Conservation (phyloP, 2,329 filamentous ascomycete genomes). For the Allantophomopsis lycopodina region DNA sequence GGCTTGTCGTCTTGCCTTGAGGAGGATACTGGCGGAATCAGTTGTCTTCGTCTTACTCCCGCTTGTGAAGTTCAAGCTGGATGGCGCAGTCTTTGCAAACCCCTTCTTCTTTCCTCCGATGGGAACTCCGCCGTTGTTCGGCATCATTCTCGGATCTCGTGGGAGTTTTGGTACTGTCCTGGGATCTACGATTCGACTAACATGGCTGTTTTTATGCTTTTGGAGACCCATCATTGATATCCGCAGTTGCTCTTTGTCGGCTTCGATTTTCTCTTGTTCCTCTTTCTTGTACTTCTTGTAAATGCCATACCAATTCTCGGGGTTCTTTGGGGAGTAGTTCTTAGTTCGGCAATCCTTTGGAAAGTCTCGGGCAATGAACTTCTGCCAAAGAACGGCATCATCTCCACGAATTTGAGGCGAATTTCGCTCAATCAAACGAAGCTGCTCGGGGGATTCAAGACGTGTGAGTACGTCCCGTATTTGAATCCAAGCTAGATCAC, state of each 20-base stretch:
- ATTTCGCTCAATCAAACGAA: conserved; percentile 59
- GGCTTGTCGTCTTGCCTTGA: conserved; percentile 40
- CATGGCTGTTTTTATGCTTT: conserved; percentile 41
- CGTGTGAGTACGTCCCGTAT: conserved; percentile 56
- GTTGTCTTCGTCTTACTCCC: conserved; percentile 38
- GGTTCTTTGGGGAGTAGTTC: conserved; percentile 50
- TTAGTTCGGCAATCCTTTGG: conserved; percentile 41
- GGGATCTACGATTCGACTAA: conserved; percentile 39
- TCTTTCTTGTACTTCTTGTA: conserved; percentile 57
- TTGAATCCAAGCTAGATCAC: conserved; percentile 53
- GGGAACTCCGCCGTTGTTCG: conserved; percentile 18
- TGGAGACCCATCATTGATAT: conserved; percentile 42
- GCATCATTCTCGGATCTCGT: conserved; percentile 21
- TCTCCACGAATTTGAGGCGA: conserved; percentile 64
- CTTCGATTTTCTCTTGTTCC: conserved; percentile 38
- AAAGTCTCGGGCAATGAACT: conserved; percentile 68
- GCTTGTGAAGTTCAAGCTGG: conserved; percentile 27
- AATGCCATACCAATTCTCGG: conserved; percentile 62
- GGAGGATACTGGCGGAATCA: conserved; percentile 37
- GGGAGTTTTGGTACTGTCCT: conserved; percentile 29
- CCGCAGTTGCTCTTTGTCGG: conserved; percentile 39
- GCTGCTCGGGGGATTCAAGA: conserved; percentile 60
- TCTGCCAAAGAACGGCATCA: conserved; percentile 62
- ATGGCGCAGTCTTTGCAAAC: conserved; percentile 16
- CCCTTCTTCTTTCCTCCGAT: conserved; percentile 10